phyloP scores from a whole-genome alignment of 768 basidiomycete species.

The Mycena pura region DNA sequence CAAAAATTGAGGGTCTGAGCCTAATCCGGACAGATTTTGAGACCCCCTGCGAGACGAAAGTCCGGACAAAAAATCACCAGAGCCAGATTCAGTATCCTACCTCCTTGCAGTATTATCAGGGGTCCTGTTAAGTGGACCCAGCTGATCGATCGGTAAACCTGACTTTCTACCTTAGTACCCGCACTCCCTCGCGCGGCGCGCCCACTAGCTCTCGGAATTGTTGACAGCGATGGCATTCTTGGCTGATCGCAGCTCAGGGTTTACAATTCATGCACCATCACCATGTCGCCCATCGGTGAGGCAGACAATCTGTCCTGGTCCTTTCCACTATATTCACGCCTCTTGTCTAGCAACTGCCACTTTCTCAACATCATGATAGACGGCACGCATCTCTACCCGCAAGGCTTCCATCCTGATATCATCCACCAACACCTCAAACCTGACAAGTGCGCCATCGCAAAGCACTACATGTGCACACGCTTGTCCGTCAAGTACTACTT shows the following conservation, averaged over 20 bases:
- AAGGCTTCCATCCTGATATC: slow-evolving; percentile 38
- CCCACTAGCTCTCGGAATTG: slow-evolving; percentile 48
- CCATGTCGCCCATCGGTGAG: slow-evolving; percentile 36
- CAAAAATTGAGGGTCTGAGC: too few species aligned
- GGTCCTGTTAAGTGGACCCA: too few species aligned
- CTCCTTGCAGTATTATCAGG: too few species aligned
- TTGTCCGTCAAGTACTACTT: background rate
- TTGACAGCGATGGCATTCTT: too few species aligned
- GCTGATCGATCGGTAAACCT: too few species aligned
- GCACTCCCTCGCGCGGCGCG: slow-evolving; percentile 15
- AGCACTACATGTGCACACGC: background rate
- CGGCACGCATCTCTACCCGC: slow-evolving; percentile 32
- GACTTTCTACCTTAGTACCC: background rate
- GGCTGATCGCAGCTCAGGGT: too few species aligned
- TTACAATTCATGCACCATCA: slow-evolving; percentile 36
- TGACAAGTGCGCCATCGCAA: background rate
- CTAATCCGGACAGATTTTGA: too few species aligned
- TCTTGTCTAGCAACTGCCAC: slow-evolving; percentile 22
- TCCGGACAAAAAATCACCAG: too few species aligned
- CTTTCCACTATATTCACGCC: background rate
- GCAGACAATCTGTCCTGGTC: background rate
- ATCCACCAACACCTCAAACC: too few species aligned
- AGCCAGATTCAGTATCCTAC: too few species aligned
- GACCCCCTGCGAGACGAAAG: too few species aligned
- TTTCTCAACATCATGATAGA: slow-evolving; percentile 45